Percentiles rank a stretch among this genome's conserved stretches.
Evolutionary conservation across 2,329 filamentous ascomycete genomes (phyloP).

Genomic region (Colletotrichum sp.): DNA sequence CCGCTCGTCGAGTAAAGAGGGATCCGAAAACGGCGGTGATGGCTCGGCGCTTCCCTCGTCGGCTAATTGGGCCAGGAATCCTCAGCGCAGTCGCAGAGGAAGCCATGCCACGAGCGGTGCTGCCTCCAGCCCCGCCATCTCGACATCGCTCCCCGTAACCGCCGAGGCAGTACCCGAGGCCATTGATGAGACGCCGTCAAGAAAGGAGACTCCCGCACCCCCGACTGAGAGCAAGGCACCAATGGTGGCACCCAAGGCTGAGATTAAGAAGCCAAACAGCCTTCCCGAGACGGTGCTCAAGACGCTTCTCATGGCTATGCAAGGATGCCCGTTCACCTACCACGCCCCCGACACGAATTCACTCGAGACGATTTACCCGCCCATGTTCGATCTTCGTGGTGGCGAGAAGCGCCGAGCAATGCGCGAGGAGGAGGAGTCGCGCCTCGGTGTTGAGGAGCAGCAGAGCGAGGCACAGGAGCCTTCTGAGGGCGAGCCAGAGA

Average conservation of each 20-base stretch:
- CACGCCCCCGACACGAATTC: constrained; percentile 22
- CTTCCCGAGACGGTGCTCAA: constrained; percentile 30
- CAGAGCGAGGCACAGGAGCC: constrained; percentile 47
- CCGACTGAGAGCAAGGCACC: background rate
- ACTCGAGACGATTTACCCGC: constrained; percentile 53
- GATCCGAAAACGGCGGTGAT: constrained; percentile 73
- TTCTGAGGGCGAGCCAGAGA: constrained; percentile 79
- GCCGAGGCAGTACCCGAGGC: constrained; percentile 55
- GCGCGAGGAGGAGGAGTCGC: constrained; percentile 72
- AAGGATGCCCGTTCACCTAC: constrained; percentile 37
- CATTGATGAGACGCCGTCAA: constrained; percentile 37
- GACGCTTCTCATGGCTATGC: constrained; percentile 42
- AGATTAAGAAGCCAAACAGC: background rate
- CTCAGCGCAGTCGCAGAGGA: constrained; percentile 70
- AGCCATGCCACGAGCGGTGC: constrained; percentile 84
- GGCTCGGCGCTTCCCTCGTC: constrained; percentile 91
- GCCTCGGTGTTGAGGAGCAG: constrained; percentile 53
- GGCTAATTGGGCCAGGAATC: constrained; percentile 86
- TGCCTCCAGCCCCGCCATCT: constrained; percentile 82
- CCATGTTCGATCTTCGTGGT: constrained; percentile 82
- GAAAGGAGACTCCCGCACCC: constrained; percentile 31
- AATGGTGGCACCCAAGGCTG: background rate
- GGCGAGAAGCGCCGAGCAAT: constrained; percentile 81
- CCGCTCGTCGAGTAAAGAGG: constrained; percentile 80
- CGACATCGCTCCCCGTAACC: constrained; percentile 59